Evolutionary conservation across 108 stramenopile genomes (phyloP).

Genomic region (Nannochloropsis gaditana): DNA sequence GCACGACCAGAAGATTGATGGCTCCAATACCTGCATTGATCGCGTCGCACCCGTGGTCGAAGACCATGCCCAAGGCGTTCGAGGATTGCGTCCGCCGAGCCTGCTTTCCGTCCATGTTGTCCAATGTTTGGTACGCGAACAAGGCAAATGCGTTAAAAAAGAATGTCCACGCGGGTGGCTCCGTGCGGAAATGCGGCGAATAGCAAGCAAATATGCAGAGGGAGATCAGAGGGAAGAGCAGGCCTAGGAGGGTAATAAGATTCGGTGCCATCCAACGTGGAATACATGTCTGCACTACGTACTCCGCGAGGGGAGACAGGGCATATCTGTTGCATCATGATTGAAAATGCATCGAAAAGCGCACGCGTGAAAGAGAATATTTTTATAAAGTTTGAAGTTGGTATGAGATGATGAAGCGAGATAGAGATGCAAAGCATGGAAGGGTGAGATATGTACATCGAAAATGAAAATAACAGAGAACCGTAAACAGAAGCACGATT

Average conservation of each 20-base stretch:
- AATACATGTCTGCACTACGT: constrained; percentile 62
- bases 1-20: constrained; percentile 29
- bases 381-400: too few relatives aligned
- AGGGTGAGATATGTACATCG: neutral
- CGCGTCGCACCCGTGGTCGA: constrained; percentile 95
- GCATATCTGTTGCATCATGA: neutral
- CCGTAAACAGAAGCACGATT: neutral
- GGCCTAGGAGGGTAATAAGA: constrained; percentile 72
- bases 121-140: constrained; percentile 75
- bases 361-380: too few relatives aligned
- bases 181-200: constrained; percentile 55
- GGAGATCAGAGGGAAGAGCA: constrained; percentile 66
- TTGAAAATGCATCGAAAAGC: too few relatives aligned
- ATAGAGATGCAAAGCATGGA: neutral
- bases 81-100: constrained; percentile 54
- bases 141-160: constrained; percentile 68
- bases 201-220: constrained; percentile 64
- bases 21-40: constrained; percentile 53
- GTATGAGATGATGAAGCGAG: neutral
- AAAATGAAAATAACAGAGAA: neutral
- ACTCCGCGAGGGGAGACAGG: constrained; percentile 71
- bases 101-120: constrained; percentile 70
- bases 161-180: constrained; percentile 72
- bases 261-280: constrained; percentile 80
- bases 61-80: constrained; percentile 56